A percentile compares a stretch with the other conserved stretches of the same genome.
These are phyloP conservation scores for Vitis riparia DNA, from an alignment of 164 flowering plant species.

Conservation along the genomic window DNA sequence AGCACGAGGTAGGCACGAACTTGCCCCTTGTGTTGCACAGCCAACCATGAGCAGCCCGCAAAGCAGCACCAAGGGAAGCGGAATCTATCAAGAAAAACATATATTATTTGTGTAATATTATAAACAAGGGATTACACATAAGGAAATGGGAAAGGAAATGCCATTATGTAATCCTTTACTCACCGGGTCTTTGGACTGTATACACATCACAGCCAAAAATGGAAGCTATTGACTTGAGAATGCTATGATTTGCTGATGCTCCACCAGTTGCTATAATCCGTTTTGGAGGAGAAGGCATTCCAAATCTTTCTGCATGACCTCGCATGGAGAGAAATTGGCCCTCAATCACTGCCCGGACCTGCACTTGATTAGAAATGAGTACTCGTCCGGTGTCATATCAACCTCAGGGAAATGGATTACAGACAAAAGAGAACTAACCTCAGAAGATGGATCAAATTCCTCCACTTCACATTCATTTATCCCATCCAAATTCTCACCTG, in stretches of 20 bases:
- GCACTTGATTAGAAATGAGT: constrained; percentile 11
- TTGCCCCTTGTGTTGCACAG: constrained; percentile 63
- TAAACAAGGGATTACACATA: not conserved
- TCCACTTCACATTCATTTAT: constrained; percentile 57
- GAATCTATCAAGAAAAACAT: constrained; percentile 55
- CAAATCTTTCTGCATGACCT: constrained; percentile 86
- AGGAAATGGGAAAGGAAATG: not conserved
- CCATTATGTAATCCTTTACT: not conserved
- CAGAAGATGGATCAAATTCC: constrained; percentile 88
- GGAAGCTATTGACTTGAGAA: constrained; percentile 62
- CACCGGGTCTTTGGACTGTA: constrained; percentile 86
- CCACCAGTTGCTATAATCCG: constrained; percentile 96
- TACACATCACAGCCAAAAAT: constrained; percentile 85
- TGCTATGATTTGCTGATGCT: constrained; percentile 79
- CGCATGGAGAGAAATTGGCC: constrained; percentile 92
- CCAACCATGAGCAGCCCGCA: constrained; percentile 98
- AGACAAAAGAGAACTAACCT: constrained; percentile 46
- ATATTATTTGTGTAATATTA: not conserved
- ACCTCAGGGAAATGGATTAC: not conserved
- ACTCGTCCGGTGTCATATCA: not conserved
- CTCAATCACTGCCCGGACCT: constrained; percentile 88
- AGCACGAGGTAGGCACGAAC: constrained; percentile 65
- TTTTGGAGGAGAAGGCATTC: constrained; percentile 90
- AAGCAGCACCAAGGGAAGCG: constrained; percentile 92
- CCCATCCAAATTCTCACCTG: constrained; percentile 38